Base-by-base conservation (phyloP, 176 grass and related monocot species). In the Chloris gayana region DNA sequence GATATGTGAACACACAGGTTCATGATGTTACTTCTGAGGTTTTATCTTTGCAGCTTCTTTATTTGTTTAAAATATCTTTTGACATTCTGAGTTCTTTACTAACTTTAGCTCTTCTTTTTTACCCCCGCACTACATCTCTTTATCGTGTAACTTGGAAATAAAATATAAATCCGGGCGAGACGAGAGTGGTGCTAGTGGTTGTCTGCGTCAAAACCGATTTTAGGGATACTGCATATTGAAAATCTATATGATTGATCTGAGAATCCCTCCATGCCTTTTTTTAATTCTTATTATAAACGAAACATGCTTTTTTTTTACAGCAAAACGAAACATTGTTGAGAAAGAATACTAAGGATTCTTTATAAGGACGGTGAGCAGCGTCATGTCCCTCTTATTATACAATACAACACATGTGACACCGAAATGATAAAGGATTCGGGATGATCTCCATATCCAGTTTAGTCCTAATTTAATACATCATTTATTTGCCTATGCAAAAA, bases 201-300 rank as follows among this genome's bases (percentile, higher is more conserved):
- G 82, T 76, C 71, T 66, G 45, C 71, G 21, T 76, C 82, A 76
- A 38, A 76, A 38, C 19, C 65, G 60, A 26, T 77, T 81, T 59
- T 70, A 31, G 69, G 49, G 65, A 47, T 37, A 70, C 64, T 13
- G 79, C 54, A 64, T 73, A 71, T 70, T 37, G 25, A 76, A 72
- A 57, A 85, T 81, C 57, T 31, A 39, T 45, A 76, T 25, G 57
- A 84, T 83, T 78, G 75, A 83, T 64, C 21, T 63, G 62, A 65
- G 35, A 85, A 89, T 77, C 82, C 71, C 45, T 77, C 10, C 72
- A 81, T 81, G 81, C 85, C 87, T 66, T 49, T 47, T 19, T 24
- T 74, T n/a, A n/a, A n/a, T n/a, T 15, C 10, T 87, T 64, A 71
- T 76, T 65, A 47, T 34, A 46, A 69, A 64, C 44, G 22, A 69